These are phyloP conservation scores for Amanita jacksonii DNA, from an alignment of 768 basidiomycete genomes.

Conservation along the genomic window DNA sequence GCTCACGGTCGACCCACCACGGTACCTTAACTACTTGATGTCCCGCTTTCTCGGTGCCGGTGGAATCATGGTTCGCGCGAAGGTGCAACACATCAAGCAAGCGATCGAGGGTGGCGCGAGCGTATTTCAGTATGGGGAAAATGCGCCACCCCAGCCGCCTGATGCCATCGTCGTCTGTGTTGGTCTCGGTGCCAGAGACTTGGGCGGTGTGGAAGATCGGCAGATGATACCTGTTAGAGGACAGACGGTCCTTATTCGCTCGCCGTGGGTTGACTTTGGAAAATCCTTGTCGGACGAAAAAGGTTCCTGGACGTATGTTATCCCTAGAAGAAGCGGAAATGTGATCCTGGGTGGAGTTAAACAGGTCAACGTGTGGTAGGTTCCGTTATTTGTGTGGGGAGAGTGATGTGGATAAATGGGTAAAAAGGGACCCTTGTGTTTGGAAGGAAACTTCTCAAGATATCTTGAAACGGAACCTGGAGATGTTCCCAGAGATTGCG, in stretches of 20 bases:
- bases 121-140: constrained; percentile 11
- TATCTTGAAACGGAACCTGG: constrained; percentile 38
- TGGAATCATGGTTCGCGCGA: constrained; percentile 38
- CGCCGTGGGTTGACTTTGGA: constrained; percentile 49
- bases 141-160: constrained; percentile 16
- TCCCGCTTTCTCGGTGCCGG: constrained; percentile 45
- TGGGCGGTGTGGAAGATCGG: constrained; percentile 71
- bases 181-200: constrained; percentile 58
- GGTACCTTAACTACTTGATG: constrained; percentile 57
- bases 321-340: constrained; percentile 43
- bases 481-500: constrained; percentile 38
- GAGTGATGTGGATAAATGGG: background rate
- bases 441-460: constrained; percentile 46
- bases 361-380: background rate
- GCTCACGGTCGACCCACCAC: constrained; percentile 51
- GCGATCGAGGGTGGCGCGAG: constrained; percentile 34
- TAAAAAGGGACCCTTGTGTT: constrained; percentile 41
- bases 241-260: constrained; percentile 63
- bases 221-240: constrained; percentile 66
- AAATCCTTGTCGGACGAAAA: constrained; percentile 28
- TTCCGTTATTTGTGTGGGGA: background rate
- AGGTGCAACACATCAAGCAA: constrained; percentile 53
- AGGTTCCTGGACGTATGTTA: constrained; percentile 42
- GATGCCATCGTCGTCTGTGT: constrained; percentile 57
- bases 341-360: constrained; percentile 49